Conservation (phyloP, 2,329 filamentous ascomycete genomes). For the Pseudocercospora fijiensis region DNA sequence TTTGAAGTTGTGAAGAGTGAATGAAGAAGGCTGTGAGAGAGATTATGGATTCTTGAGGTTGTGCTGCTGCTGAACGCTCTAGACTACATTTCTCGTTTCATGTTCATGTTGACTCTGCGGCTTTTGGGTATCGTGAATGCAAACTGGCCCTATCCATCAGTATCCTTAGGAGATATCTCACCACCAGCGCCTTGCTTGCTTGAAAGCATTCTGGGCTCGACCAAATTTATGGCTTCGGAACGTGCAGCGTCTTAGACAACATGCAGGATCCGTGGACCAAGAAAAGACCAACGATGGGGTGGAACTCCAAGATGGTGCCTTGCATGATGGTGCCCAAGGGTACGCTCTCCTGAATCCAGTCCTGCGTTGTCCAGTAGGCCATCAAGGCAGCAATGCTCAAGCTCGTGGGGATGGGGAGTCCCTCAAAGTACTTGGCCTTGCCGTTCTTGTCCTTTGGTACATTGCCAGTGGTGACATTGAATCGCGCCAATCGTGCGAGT, state of each 20-base stretch:
- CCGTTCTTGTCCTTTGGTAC: slow-evolving; percentile 89
- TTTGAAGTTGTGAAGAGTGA: too few species aligned
- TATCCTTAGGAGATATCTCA: not conserved
- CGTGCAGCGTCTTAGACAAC: slow-evolving; percentile 91
- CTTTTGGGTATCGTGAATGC: not conserved
- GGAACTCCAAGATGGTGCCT: slow-evolving; percentile 74
- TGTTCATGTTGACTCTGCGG: not conserved
- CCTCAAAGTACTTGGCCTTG: slow-evolving; percentile 95
- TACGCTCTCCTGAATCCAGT: slow-evolving; percentile 75
- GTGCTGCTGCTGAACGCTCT: not conserved
- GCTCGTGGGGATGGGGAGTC: slow-evolving; percentile 91
- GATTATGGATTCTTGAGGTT: not conserved
- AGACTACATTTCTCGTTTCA: not conserved
- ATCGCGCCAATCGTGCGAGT: slow-evolving; percentile 86
- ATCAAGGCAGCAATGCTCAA: slow-evolving; percentile 78
- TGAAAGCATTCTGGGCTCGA: not conserved
- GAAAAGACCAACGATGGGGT: slow-evolving; percentile 79
- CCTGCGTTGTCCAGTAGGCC: slow-evolving; percentile 82
- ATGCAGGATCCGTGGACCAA: slow-evolving; percentile 88
- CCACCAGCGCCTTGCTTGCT: slow-evolving; percentile 5
- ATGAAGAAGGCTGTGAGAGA: not conserved
- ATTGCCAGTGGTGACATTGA: slow-evolving; percentile 90
- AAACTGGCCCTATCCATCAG: not conserved
- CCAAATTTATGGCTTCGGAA: slow-evolving; percentile 69
- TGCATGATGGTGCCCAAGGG: slow-evolving; percentile 69